Evolutionary conservation across 768 basidiomycete species (phyloP).

Genomic region (Lactifluus hygrophoroides): DNA sequence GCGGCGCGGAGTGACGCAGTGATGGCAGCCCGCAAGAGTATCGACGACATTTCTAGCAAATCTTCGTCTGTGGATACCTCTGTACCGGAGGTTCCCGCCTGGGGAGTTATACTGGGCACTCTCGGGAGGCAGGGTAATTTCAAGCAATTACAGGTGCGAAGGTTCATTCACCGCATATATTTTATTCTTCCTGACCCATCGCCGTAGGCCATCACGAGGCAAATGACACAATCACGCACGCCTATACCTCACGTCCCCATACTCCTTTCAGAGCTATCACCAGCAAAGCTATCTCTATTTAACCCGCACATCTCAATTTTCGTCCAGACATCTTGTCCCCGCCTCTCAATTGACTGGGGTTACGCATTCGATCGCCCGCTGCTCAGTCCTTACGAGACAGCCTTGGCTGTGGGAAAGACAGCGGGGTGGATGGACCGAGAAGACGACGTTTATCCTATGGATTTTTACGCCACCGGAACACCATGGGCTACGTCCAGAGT

Average conservation of each 20-base stretch:
- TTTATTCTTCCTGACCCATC: neutral
- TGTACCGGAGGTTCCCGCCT: constrained; percentile 32
- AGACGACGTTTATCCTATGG: constrained; percentile 78
- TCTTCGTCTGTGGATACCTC: constrained; percentile 20
- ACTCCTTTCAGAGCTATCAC: constrained; percentile 93
- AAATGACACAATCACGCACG: constrained; percentile 45
- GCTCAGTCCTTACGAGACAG: constrained; percentile 88
- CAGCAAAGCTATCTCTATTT: constrained; percentile 84
- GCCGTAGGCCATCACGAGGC: constrained; percentile 63
- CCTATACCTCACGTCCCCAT: constrained; percentile 80
- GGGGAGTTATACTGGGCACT: constrained; percentile 93
- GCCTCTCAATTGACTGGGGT: constrained; percentile 97
- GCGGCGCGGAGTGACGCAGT: constrained; percentile 66
- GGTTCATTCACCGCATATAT: neutral
- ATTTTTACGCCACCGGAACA: constrained; percentile 82
- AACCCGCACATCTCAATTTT: constrained; percentile 77
- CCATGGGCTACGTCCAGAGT: constrained; percentile 65
- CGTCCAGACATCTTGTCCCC: constrained; percentile 93
- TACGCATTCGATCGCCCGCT: constrained; percentile 88
- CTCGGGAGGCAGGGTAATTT: constrained; percentile 91
- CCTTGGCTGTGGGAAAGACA: constrained; percentile 68
- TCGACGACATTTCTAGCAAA: constrained; percentile 27
- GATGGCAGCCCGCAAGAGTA: constrained; percentile 57
- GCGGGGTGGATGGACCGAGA: constrained; percentile 53
- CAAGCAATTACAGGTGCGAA: constrained; percentile 68